These are phyloP conservation scores for Amanita rubescens DNA, from an alignment of 768 basidiomycete species.

Conservation along the genomic window DNA sequence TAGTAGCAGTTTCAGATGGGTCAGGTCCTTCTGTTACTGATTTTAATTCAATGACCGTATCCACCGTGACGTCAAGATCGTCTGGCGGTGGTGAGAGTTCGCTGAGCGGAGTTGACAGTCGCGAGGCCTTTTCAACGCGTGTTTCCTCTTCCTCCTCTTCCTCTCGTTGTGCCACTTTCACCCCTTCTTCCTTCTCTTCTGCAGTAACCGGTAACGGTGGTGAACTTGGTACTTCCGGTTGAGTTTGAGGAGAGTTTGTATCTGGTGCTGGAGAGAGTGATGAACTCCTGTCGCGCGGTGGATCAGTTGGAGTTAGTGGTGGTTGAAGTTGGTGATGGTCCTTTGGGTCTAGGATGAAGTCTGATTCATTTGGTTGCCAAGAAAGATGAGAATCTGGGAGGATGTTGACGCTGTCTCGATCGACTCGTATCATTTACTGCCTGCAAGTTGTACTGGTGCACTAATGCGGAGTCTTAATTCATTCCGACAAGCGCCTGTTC, in stretches of 20 bases:
- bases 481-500: background rate
- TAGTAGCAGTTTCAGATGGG: background rate
- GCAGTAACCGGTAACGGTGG: conserved; percentile 16
- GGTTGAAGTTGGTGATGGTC: conserved; percentile 5
- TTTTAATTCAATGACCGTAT: no score
- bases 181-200: conserved; percentile 25
- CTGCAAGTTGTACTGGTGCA: background rate
- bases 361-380: conserved; percentile 4
- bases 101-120: conserved; percentile 66
- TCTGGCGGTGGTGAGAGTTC: conserved; percentile 67
- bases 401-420: conserved; percentile 8
- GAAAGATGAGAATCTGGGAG: conserved; percentile 1
- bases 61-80: conserved; percentile 32
- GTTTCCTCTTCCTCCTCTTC: conserved; percentile 31
- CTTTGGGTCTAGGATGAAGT: conserved; percentile 18
- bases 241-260: conserved; percentile 28
- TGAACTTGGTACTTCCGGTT: conserved; percentile 13
- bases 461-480: conserved; percentile 5
- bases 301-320: conserved; percentile 16
- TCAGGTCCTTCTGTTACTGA: no score
- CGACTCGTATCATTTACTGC: conserved; percentile 10
- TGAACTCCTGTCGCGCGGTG: conserved; percentile 40
- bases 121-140: conserved; percentile 31
- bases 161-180: conserved; percentile 26
- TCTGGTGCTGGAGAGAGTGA: conserved; percentile 52